Evolutionary conservation across 495 filamentous ascomycete species (phyloP), one percentile per base, ranked within the genome.

Genomic region (Pyronema omphalodes): DNA sequence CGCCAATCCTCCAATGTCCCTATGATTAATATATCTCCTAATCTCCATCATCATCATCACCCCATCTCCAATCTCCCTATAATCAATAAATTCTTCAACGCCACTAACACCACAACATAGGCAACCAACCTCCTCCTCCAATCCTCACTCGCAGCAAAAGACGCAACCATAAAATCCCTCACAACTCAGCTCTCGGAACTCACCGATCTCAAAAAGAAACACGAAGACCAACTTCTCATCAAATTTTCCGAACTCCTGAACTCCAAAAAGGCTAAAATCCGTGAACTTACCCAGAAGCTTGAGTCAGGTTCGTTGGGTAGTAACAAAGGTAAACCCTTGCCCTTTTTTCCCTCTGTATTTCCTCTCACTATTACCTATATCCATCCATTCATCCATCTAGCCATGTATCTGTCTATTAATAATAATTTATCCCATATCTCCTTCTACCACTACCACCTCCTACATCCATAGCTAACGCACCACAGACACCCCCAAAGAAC

Each of bases 171-270:
- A 18, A 63, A 71, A 44, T 73, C 72, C 19, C 69, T 73, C 34
- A 68, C 65, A 29, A 59, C 70, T 11, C 59, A 75, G n/a, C 64
- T 75, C 44, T 65, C 69, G 53, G 69, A 71, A 44, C 69, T 76
- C 40, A 69, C 69, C 3, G 69, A 62, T 6, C 58, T 76, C 9
- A 74, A 73, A 51, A 73, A 68, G 52, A 62, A 69, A 47, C 69
- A 71, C 34, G 68, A 68, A 50, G 63, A 66, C 46, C 47, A 55
- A 11, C 50, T 65, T 4, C 65, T 70, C 1, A 61, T 62, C 17
- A 69, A 68, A 40, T 64, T 64, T 29, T 46, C 39, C 9, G 41
- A 60, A 33, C 52, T 64, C n/a, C 50, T 64, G 9, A 64, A 64
- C 34, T 55, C 57, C 0, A 64, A 64, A 52, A 64, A 64, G 44